Base-by-base conservation (phyloP, 495 filamentous ascomycete genomes). In the Hyaloscypha finlandica region DNA sequence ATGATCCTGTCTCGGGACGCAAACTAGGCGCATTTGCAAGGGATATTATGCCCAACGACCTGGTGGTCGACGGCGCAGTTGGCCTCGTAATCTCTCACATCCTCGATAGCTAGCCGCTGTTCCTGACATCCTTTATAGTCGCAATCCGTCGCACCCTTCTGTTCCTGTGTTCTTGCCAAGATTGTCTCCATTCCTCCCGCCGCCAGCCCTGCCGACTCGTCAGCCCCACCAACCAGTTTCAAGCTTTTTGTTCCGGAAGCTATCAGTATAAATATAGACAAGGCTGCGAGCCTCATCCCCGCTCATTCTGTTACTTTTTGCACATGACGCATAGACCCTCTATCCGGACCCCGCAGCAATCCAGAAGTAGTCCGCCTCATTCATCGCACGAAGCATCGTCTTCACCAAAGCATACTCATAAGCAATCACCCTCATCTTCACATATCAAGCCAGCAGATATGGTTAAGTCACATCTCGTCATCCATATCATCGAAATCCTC, bases 401-500 rank as follows among this genome's bases (percentile, higher is more conserved):
- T 30, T 51, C 37, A 25, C 25, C 35, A 19, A 51, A 31, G 19
- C 29, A 48, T 3, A 2, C 16, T 30, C 22, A 56, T 22, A 16
- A 25, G 25, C 25, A 25, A 25, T 25, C 33, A 22, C 54, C 52
- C 19, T 20, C 39, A 29, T 9, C 39, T 29, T 51, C 35, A 56
- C 35, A 58, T 37, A 14, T 55, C 31, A 51, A 25, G 42, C n/a
- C 45, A 42, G 39, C 60, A 52, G 39, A 32, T 52, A 68, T 68
- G 66, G 60, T 68, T n/a, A 19, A 54, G 9, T 55, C 42, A 16
- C 61, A 69, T 39, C 42, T 55, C 54, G 16, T 63, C 14, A 2
- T 67, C 25, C 70, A 72, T 32, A 42, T 68, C 30, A 22, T 65
- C 29, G 30, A 69, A 30, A 67, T 72, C 48, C 52, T 66, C 32